Conservation (phyloP, 1,284 basidiomycete species). For the Leucoagaricus sp. region DNA sequence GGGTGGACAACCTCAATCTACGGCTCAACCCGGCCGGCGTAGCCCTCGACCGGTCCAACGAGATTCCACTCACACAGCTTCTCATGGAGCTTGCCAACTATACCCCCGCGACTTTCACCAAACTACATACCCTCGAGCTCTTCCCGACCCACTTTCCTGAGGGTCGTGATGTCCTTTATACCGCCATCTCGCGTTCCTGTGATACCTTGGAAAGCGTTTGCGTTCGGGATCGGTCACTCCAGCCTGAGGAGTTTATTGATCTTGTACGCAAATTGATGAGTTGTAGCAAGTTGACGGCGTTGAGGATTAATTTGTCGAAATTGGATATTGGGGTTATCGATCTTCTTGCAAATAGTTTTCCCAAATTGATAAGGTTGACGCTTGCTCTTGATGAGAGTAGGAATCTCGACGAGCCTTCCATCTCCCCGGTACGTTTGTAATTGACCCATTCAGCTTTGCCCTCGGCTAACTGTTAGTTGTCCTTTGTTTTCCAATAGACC, state of each 20-base stretch:
- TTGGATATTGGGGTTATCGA: not conserved
- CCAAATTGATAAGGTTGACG: not conserved
- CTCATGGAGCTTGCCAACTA: not conserved
- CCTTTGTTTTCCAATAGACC: not conserved
- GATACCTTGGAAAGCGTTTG: not conserved
- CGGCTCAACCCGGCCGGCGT: slow-evolving; percentile 3
- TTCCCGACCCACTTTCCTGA: slow-evolving; percentile 5
- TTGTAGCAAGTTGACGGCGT: not conserved
- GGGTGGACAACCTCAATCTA: not conserved
- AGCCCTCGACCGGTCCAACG: not conserved
- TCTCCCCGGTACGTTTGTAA: slow-evolving; percentile 7
- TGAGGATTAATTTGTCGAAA: slow-evolving; percentile 2
- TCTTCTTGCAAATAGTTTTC: not conserved
- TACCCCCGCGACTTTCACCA: not conserved
- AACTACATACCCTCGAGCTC: not conserved
- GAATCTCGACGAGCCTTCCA: not conserved
- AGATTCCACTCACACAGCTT: slow-evolving; percentile 2
- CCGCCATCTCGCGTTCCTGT: not conserved
- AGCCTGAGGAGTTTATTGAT: not conserved
- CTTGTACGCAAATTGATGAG: not conserved
- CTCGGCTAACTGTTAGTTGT: not conserved
- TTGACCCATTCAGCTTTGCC: no score
- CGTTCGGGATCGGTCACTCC: slow-evolving; percentile 1
- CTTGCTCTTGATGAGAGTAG: slow-evolving; percentile 2
- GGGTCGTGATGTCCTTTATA: not conserved